Evolutionary conservation across 2,329 filamentous ascomycete species (phyloP).

Genomic region (Apiospora aurea): DNA sequence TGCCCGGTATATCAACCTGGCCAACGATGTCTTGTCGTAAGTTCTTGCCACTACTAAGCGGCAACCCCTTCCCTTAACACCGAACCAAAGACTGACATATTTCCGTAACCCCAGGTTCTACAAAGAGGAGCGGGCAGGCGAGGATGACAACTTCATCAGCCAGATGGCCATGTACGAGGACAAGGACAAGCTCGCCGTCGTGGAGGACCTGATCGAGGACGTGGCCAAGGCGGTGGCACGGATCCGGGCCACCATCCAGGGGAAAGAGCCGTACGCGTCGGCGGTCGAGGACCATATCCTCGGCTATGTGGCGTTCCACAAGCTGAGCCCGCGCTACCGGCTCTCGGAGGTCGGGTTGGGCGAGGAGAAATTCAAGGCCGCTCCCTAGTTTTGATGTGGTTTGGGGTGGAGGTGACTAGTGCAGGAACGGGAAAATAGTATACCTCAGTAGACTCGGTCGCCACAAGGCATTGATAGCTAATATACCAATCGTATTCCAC

Average conservation of each 20-base stretch:
- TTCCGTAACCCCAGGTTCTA: slow-evolving; percentile 34
- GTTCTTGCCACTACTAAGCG: slow-evolving; percentile 23
- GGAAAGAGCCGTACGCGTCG: slow-evolving; percentile 32
- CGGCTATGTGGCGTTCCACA: slow-evolving; percentile 37
- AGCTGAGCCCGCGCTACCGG: slow-evolving; percentile 30
- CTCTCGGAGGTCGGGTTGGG: slow-evolving; percentile 32
- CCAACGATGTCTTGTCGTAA: slow-evolving; percentile 41
- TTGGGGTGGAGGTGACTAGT: not conserved
- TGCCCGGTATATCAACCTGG: slow-evolving; percentile 36
- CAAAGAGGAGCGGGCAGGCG: slow-evolving; percentile 40
- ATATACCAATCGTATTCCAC: not conserved
- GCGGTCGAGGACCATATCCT: slow-evolving; percentile 37
- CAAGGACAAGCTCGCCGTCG: slow-evolving; percentile 29
- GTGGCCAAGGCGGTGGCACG: slow-evolving; percentile 30
- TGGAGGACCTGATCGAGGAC: slow-evolving; percentile 32
- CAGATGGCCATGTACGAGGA: slow-evolving; percentile 33
- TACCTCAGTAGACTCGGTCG: not conserved
- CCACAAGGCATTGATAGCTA: not conserved
- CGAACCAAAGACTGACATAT: not conserved
- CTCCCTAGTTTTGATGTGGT: not conserved
- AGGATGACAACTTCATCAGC: slow-evolving; percentile 38
- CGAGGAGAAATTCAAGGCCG: not conserved
- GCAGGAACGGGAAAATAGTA: not conserved
- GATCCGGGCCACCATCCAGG: slow-evolving; percentile 31
- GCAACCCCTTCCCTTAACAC: not conserved